Evolutionary conservation across 2,329 filamentous ascomycete species (phyloP).

Genomic region (Coleophoma cylindrospora): DNA sequence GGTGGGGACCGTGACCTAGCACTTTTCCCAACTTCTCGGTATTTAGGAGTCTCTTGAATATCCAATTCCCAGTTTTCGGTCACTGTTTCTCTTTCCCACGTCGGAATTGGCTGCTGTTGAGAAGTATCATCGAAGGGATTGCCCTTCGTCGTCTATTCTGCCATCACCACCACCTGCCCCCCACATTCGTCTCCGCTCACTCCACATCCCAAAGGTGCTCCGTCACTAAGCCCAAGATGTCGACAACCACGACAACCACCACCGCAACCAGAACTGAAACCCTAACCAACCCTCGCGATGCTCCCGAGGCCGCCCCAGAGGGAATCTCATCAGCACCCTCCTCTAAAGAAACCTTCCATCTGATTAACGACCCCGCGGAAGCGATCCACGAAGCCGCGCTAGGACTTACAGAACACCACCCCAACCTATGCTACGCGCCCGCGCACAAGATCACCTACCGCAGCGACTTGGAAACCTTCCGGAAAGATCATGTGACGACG

Average conservation of each 20-base stretch:
- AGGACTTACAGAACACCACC: slow-evolving; percentile 17
- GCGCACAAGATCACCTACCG: slow-evolving; percentile 20
- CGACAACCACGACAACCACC: not conserved
- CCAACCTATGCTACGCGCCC: slow-evolving; percentile 14
- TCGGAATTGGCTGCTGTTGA: not conserved
- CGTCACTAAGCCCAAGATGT: not conserved
- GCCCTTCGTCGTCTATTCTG: not conserved
- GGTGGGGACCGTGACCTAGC: too few species aligned
- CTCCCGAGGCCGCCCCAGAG: too few species aligned
- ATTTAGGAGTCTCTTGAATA: too few species aligned
- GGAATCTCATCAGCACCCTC: not conserved
- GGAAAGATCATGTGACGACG: slow-evolving; percentile 20
- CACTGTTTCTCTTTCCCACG: too few species aligned
- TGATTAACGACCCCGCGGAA: slow-evolving; percentile 18
- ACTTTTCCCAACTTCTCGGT: too few species aligned
- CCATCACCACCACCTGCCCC: too few species aligned
- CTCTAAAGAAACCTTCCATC: slow-evolving; percentile 19
- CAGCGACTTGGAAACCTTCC: slow-evolving; percentile 17
- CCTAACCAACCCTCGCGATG: slow-evolving; percentile 5
- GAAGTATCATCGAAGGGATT: not conserved
- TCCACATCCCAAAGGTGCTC: not conserved
- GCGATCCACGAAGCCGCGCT: slow-evolving; percentile 20
- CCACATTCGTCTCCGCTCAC: not conserved
- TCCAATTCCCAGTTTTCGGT: too few species aligned
- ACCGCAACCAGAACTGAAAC: slow-evolving; percentile 9